phyloP scores from a whole-genome alignment of 164 flowering plant genomes.

The Pachysandra terminalis region DNA sequence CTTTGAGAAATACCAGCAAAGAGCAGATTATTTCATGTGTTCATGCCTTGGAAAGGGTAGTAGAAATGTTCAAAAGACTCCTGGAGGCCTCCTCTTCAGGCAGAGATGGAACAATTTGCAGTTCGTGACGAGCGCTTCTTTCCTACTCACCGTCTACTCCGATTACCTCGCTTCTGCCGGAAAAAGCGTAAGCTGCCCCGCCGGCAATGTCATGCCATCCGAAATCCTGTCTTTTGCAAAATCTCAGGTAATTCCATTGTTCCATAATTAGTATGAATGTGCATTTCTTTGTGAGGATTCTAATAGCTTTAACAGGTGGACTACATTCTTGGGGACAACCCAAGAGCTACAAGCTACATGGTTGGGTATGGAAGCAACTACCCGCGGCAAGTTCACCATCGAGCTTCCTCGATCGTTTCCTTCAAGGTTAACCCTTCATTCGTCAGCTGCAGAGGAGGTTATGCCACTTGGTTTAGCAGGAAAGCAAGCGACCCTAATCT shows the following conservation, averaged over 20 bases:
- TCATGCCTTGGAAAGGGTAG: conserved; percentile 72
- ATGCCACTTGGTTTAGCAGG: conserved; percentile 74
- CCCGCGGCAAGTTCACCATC: conserved; percentile 81
- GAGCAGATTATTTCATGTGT: conserved; percentile 89
- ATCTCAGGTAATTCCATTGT: conserved; percentile 82
- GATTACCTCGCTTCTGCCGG: conserved; percentile 70
- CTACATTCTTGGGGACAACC: conserved; percentile 96
- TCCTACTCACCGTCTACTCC: conserved; percentile 75
- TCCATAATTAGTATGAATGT: too few species aligned
- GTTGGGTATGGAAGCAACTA: conserved; percentile 91
- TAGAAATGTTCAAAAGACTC: conserved; percentile 69
- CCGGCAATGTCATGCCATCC: conserved; percentile 47
- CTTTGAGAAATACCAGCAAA: conserved; percentile 57
- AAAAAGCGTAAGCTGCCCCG: conserved; percentile 42
- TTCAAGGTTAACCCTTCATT: conserved; percentile 57
- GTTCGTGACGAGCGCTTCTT: conserved; percentile 84
- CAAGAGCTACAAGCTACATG: conserved; percentile 95
- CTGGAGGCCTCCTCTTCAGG: conserved; percentile 81
- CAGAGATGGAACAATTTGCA: conserved; percentile 98
- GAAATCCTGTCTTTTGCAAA: conserved; percentile 70
- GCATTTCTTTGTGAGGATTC: not conserved
- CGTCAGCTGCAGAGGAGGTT: conserved; percentile 85
- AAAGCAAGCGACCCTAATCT: conserved; percentile 84
- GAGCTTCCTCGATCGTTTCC: conserved; percentile 85
- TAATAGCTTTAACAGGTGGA: conserved; percentile 49